Percentiles rank a stretch among this genome's conserved stretches.
phyloP scores from a whole-genome alignment of 2,329 filamentous ascomycete species.

The Botrytis byssoidea region DNA sequence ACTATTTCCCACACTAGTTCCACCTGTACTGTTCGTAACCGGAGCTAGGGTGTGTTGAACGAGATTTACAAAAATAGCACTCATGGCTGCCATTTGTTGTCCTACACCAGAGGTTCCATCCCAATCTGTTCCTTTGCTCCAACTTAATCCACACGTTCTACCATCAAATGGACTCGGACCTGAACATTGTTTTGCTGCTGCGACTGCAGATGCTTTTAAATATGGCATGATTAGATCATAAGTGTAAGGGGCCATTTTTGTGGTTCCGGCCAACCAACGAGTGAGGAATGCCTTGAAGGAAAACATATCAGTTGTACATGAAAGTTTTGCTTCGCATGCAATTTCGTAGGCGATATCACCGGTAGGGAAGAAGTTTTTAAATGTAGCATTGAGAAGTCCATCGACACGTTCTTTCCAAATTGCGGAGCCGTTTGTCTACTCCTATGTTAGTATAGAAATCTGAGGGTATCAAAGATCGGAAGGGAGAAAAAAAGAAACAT shows the following conservation, averaged over 20 bases:
- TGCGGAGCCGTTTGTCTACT: slow-evolving; percentile 39
- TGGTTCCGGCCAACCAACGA: slow-evolving; percentile 58
- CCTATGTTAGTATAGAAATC: neutral
- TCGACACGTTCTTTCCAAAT: slow-evolving; percentile 42
- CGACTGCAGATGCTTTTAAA: slow-evolving; percentile 52
- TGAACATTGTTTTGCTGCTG: slow-evolving; percentile 56
- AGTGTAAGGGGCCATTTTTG: slow-evolving; percentile 59
- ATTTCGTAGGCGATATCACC: slow-evolving; percentile 56
- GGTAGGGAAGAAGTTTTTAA: slow-evolving; percentile 45
- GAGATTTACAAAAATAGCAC: slow-evolving; percentile 52
- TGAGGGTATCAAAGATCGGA: slow-evolving; percentile 43
- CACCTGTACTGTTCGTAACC: slow-evolving; percentile 40
- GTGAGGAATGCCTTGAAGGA: slow-evolving; percentile 66
- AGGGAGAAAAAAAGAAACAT: slow-evolving; percentile 46
- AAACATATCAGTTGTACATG: slow-evolving; percentile 61
- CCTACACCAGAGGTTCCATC: slow-evolving; percentile 63
- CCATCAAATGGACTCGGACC: slow-evolving; percentile 49
- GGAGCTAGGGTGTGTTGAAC: slow-evolving; percentile 32
- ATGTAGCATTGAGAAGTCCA: slow-evolving; percentile 39
- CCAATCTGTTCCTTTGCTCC: slow-evolving; percentile 48
- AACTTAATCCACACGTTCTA: slow-evolving; percentile 60
- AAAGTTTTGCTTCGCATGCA: slow-evolving; percentile 54
- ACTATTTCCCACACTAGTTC: slow-evolving; percentile 38
- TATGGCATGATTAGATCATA: slow-evolving; percentile 52
- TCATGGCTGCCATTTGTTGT: slow-evolving; percentile 69